Evolutionary conservation across 164 flowering plant genomes (phyloP), one percentile per base, ranked within the genome.

Genomic region (Brasenia schreberi): DNA sequence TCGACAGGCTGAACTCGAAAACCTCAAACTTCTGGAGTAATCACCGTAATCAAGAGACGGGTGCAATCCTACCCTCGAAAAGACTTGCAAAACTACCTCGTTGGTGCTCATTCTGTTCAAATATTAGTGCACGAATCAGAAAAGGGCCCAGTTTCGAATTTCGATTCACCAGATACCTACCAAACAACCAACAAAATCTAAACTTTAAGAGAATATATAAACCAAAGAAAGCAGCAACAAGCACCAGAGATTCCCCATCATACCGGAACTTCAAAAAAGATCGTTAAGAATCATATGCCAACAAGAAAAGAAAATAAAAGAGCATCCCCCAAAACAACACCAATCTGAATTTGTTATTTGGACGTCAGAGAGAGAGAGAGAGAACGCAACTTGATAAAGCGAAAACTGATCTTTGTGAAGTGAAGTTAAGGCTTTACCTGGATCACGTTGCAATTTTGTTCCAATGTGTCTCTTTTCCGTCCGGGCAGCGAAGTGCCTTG

Each of bases 51-150:
- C 3, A 5, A 45, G 12, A 7, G 53, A 7, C 12, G 53, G 43
- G 63, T 63, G 42, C 67, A 79, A 62, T 9, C 45, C 72, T 19
- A 72, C 23, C 56, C 79, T 77, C 0, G 79, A 76, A 4, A 78
- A 53, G 70, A 83, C 65, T 52, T 77, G 87, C 59, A 75, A 69
- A 75, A 73, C 71, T 43, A 77, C 75, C 64, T 81, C 78, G 27
- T 81, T 68, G 49, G 81, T 62, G 49, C 71, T 78, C 85, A 84
- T 80, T 58, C 65, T 45, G 53, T 45, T 45, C 53, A 45, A 45
- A 7, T n/a, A n/a, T n/a, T n/a, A n/a, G n/a, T n/a, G n/a, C n/a
- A 65, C 65, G 18, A 33, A 45, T 7, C 53, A 3, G 6, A 12
- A 45, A 45, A 45, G 12, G 7, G 11, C 12, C 53, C 53, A 45